Conservation (phyloP, 805 yeast species). For the Ogataea parapolymorpha region DNA sequence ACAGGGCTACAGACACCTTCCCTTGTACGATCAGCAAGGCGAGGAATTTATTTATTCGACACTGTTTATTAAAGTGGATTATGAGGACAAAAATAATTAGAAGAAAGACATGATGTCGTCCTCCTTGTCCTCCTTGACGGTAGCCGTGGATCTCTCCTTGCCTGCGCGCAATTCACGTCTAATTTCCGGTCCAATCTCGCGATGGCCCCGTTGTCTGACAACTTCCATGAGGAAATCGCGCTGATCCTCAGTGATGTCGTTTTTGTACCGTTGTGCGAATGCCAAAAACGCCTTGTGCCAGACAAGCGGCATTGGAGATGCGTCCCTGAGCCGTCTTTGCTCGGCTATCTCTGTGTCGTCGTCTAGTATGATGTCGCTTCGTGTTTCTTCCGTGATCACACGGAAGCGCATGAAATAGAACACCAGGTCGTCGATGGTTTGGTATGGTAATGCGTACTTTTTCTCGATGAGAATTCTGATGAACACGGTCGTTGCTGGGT, state of each 20-base stretch:
- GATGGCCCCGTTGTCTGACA: conserved; percentile 84
- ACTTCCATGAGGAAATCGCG: conserved; percentile 91
- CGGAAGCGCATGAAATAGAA: conserved; percentile 93
- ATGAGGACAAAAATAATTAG: conserved; percentile 14
- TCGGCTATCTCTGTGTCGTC: conserved; percentile 29
- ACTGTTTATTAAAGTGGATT: conserved; percentile 38
- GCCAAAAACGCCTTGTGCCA: conserved; percentile 97
- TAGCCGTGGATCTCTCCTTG: conserved; percentile 45
- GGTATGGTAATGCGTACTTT: conserved; percentile 95
- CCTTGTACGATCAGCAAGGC: conserved; percentile 73
- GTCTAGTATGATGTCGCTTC: conserved; percentile 22
- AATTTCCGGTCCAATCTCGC: conserved; percentile 87
- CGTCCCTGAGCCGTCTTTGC: conserved; percentile 29
- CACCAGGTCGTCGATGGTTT: conserved; percentile 90
- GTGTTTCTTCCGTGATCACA: conserved; percentile 43
- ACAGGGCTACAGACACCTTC: conserved; percentile 79
- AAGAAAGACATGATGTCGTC: conserved; percentile 34
- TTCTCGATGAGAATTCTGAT: conserved; percentile 87
- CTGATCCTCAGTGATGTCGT: conserved; percentile 98
- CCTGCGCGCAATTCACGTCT: conserved; percentile 93
- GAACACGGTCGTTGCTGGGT: conserved; percentile 87
- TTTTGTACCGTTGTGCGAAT: conserved; percentile 93
- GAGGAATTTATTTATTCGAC: conserved; percentile 61
- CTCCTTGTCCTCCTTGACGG: conserved; percentile 17
- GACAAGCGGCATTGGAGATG: conserved; percentile 80